Evolutionary conservation across 2,329 filamentous ascomycete genomes (phyloP).

Genomic region (Sordariomycetes sp.): DNA sequence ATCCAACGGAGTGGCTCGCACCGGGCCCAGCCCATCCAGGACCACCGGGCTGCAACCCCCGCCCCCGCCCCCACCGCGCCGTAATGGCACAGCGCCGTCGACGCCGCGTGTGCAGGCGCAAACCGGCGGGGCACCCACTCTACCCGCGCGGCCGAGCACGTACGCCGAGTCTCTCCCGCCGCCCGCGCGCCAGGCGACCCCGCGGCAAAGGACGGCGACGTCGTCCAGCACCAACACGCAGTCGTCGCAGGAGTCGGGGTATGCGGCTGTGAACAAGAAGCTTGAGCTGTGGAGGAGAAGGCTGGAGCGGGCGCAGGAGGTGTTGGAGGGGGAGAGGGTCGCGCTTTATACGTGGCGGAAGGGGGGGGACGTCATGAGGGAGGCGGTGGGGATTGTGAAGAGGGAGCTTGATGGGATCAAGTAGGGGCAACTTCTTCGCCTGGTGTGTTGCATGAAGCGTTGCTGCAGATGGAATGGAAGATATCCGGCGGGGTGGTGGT

Average conservation of each 20-base stretch:
- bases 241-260: neutral
- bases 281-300: slow-evolving; percentile 60
- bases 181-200: slow-evolving; percentile 8
- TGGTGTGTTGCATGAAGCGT: too few species aligned
- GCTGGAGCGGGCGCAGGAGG: slow-evolving; percentile 33
- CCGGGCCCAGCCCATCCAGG: neutral
- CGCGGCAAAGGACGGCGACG: neutral
- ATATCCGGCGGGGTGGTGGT: too few species aligned
- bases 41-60: slow-evolving; percentile 13
- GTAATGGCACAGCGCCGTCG: slow-evolving; percentile 25
- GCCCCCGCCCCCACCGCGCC: slow-evolving; percentile 33
- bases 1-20: neutral
- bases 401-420: neutral
- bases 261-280: slow-evolving; percentile 45
- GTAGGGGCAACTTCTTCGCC: neutral
- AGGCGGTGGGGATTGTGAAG: slow-evolving; percentile 49
- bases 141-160: neutral
- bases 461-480: too few species aligned
- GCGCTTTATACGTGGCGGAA: slow-evolving; percentile 59
- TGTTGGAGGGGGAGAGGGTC: slow-evolving; percentile 50
- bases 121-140: neutral
- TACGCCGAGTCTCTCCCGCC: slow-evolving; percentile 7
- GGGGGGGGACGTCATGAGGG: slow-evolving; percentile 54
- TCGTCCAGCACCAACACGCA: neutral
- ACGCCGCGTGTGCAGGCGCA: neutral